phyloP scores from a whole-genome alignment of 2,329 filamentous ascomycete species.

The Colletotrichum lindemuthianum region DNA sequence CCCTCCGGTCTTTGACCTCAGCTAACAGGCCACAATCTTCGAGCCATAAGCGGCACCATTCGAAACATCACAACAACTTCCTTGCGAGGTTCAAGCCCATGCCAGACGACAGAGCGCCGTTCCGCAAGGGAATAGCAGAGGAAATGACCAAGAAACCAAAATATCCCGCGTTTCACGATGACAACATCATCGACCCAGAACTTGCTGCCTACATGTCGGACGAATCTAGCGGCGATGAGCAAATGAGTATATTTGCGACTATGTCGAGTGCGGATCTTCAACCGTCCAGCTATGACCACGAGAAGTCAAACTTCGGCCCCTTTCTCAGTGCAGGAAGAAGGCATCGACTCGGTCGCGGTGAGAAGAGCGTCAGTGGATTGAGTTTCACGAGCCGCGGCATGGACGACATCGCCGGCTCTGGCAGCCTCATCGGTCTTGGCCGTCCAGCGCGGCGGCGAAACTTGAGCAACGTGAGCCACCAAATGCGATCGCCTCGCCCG shows the following conservation, averaged over 20 bases:
- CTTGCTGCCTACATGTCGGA: conserved; percentile 96
- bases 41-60: conserved; percentile 85
- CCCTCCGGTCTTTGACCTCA: conserved; percentile 77
- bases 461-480: conserved; percentile 82
- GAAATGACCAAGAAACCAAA: conserved; percentile 72
- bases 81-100: conserved; percentile 78
- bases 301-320: conserved; percentile 77
- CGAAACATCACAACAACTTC: conserved; percentile 77
- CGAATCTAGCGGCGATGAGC: conserved; percentile 91
- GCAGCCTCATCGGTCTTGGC: conserved; percentile 66
- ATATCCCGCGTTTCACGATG: conserved; percentile 93
- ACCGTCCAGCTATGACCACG: conserved; percentile 75
- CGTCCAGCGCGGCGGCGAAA: conserved; percentile 79
- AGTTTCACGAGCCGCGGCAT: conserved; percentile 75
- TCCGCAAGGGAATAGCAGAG: conserved; percentile 77
- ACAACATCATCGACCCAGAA: conserved; percentile 98
- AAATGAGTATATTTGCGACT: conserved; percentile 84
- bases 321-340: conserved; percentile 80
- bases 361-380: conserved; percentile 78
- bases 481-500: conserved; percentile 78
- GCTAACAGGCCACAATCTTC: conserved; percentile 77
- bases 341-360: conserved; percentile 76
- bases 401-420: conserved; percentile 69
- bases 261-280: conserved; percentile 74
- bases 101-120: conserved; percentile 85